Evolutionary conservation across 139 green algal species (phyloP), one percentile per base, ranked within the genome.

Genomic region (Chlorella sp.): DNA sequence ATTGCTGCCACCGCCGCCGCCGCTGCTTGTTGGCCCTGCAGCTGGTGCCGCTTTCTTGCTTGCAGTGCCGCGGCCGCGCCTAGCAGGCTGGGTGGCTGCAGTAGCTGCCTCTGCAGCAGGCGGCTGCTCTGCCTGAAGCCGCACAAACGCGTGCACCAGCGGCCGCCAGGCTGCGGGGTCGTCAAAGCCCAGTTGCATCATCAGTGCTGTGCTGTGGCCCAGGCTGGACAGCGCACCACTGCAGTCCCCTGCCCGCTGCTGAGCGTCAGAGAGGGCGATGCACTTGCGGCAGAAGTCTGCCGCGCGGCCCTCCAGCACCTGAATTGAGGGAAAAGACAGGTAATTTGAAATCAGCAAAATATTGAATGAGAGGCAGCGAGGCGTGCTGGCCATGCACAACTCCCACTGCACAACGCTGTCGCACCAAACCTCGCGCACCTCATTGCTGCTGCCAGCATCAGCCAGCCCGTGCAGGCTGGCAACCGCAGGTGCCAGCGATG

Each of bases 61-160:
- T 15, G 17, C 67, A 7, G 78, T 41, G 25, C 36, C 63, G n/a
- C 63, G 47, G n/a, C 78, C 78, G 21, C 41, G 63, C 17, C 64
- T 44, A 6, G 32, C 63, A n/a, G 63, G 63, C 30, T 51, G n/a
- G 17, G 63, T 6, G 1, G 64, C 23, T 16, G 47, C 32, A 23
- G 51, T 32, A 16, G 28, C 15, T 2, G 13, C 17, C 25, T 79
- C 23, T 44, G 18, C 4, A 44, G 23, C 39, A 23, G 80, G 28
- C 3, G 51, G 51, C 51, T 60, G 51, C 51, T 85, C 80, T 17
- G 44, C 38, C 47, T 68, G 47, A 21, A 76, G 65, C 30, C 80
- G 67, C 44, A 85, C 80, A 57, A 60, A 79, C 4, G 68, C 80
- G 47, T 68, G 21, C 32, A 85, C 67, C 30, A 85, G 65, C 13